Base-by-base conservation (phyloP, 1,284 basidiomycete species). In the Cutaneotrichosporon daszewskae region DNA sequence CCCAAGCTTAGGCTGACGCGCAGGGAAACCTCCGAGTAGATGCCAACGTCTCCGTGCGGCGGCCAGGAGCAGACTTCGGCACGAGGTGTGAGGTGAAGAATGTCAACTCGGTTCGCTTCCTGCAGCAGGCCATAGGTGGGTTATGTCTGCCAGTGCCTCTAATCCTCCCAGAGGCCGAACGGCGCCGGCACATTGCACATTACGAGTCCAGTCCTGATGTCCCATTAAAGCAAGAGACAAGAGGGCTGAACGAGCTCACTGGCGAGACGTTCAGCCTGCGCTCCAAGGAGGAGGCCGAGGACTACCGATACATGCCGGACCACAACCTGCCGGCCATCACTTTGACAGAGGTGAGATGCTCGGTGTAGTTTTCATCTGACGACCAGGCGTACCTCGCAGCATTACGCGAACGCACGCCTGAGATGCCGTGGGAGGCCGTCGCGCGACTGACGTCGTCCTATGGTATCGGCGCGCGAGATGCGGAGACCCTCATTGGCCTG, bases 271-370 rank as follows among this genome's bases (percentile, higher is more conserved):
- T 81, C 71, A 76, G 75, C 17, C 71, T 97, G 46, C 79, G 95
- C 32, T 82, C 80, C 35, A 98, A 99, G 69, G 94, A 96, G 61
- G 87, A 91, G 58, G 85, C 89, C 0, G 86, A 86, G 5, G 94
- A 98, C 65, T 99, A 98, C 67, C 79, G 94, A 7, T 99, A 96
- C 72, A 92, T 99, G 89, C 95, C 95, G 0, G 95, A 98, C 65
- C 83, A 89, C 0, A 97, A 98, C 62, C 72, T 98, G 0, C 88
- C 89, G 0, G 80, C 84, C 0, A 66, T 92, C 5, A 60, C 81
- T 20, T 67, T 96, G n/a, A 75, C 77, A 45, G 64, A 53, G 8
- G 71, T 69, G 25, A 54, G 66, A 32, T 39, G 13, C 10, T 5
- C 0, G 1, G 5, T 3, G 4, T 22, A 1, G 3, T 3, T 6